Conservation (phyloP, 2,329 filamentous ascomycete species). For the Didymella pinodella region DNA sequence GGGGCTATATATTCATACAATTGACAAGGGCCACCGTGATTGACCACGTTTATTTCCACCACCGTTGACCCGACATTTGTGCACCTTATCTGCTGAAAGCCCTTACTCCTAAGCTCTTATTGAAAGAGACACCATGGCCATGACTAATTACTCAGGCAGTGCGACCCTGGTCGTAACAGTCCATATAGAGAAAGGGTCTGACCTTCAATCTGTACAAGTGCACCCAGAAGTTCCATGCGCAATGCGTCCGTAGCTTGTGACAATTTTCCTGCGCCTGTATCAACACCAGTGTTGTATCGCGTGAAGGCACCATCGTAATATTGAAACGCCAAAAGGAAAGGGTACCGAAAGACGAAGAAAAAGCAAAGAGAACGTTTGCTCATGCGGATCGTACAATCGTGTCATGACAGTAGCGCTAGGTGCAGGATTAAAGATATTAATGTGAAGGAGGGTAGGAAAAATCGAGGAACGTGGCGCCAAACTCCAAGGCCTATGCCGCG, state of each 20-base stretch:
- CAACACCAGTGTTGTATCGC: slow-evolving; percentile 35
- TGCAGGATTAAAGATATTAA: slow-evolving; percentile 42
- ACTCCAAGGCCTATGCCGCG: slow-evolving; percentile 5
- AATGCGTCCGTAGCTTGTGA: slow-evolving; percentile 27
- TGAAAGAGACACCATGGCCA: slow-evolving; percentile 28
- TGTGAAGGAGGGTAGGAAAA: slow-evolving; percentile 12
- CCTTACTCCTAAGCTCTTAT: slow-evolving; percentile 8
- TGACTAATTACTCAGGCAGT: slow-evolving; percentile 37
- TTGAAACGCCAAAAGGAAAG: slow-evolving; percentile 14
- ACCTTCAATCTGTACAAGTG: slow-evolving; percentile 25
- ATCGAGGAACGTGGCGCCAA: slow-evolving; percentile 13
- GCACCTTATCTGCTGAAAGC: slow-evolving; percentile 15
- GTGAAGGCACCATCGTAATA: slow-evolving; percentile 14
- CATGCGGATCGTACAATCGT: slow-evolving; percentile 39
- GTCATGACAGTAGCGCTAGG: slow-evolving; percentile 28
- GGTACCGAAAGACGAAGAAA: slow-evolving; percentile 13
- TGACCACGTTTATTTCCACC: slow-evolving; percentile 24
- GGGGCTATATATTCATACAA: slow-evolving; percentile 51
- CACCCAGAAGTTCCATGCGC: slow-evolving; percentile 45
- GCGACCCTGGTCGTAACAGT: slow-evolving; percentile 25
- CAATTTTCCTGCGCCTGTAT: slow-evolving; percentile 22
- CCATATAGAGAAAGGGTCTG: slow-evolving; percentile 40
- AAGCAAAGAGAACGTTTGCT: slow-evolving; percentile 30
- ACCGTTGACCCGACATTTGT: slow-evolving; percentile 19
- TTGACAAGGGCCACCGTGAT: slow-evolving; percentile 44